Evolutionary conservation across 2,329 filamentous ascomycete genomes (phyloP), one percentile per base, ranked within the genome.

Genomic region (Aureobasidium sp.): DNA sequence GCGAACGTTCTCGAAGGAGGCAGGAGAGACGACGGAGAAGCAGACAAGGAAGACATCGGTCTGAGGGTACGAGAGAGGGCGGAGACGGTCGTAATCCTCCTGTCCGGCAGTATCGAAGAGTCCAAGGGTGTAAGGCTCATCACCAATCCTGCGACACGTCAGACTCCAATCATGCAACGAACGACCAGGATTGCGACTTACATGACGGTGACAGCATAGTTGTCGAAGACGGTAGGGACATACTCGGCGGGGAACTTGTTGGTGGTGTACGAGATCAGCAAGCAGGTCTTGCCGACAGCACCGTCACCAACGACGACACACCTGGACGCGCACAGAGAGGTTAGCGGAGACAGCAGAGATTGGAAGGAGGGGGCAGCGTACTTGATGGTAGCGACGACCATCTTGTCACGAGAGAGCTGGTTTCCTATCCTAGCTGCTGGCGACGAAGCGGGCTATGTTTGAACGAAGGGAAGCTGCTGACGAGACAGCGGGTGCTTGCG

Each of bases 181-280:
- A n/a, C 1, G 12, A 20, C 13, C 15, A 12, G 32, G 26, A 37
- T 37, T 26, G 29, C 27, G 17, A 87, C 91, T 87, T 84, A 97
- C 94, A 99, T 99, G 69, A 99, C 94, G 68, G 94, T 99, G 75
- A 99, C 94, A 63, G 94, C 94, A 84, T 99, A 99, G 80, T 99
- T 99, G 78, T 99, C 94, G 78, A 99, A 99, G 67, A 99, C 94
- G 34, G 94, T 99, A 58, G 94, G 94, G 63, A 99, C 94, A 77
- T 99, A 99, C 92, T 99, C 94, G 72, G 92, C 97, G 39, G 94
- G 94, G 77, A 99, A 99, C 73, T 97, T 97, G 84, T 99, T 99
- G 67, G 94, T 99, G 67, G 94, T 99, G 80, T 99, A 99, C 76
- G 91, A 96, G 80, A 99, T 99, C 74, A 99, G 86, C 67, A 99